phyloP scores from a whole-genome alignment of 306 rosid genomes.

The Castanea crenata region DNA sequence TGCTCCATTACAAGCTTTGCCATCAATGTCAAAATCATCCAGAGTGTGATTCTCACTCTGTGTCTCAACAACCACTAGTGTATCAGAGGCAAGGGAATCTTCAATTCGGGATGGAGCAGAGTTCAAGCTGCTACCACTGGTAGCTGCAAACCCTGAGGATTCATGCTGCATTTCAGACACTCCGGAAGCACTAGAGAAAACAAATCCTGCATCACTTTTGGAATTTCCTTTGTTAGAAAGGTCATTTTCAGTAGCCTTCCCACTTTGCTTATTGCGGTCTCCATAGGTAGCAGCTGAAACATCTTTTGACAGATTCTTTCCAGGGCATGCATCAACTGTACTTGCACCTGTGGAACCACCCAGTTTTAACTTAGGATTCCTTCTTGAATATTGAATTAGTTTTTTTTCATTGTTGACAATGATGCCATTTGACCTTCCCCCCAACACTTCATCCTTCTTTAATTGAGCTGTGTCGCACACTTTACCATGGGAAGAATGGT shows the following conservation, averaged over 20 bases:
- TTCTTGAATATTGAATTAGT: slow-evolving; percentile 78
- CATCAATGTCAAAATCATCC: slow-evolving; percentile 28
- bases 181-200: slow-evolving; percentile 29
- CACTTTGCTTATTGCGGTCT: slow-evolving; percentile 29
- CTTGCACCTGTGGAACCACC: slow-evolving; percentile 33
- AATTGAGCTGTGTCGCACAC: slow-evolving; percentile 34
- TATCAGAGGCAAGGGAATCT: slow-evolving; percentile 19
- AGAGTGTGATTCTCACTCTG: slow-evolving; percentile 28
- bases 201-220: slow-evolving; percentile 30
- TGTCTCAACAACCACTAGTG: slow-evolving; percentile 20
- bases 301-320: slow-evolving; percentile 16
- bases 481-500: slow-evolving; percentile 29
- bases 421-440: slow-evolving; percentile 28
- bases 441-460: slow-evolving; percentile 44
- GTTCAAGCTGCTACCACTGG: slow-evolving; percentile 18
- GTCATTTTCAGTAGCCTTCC: slow-evolving; percentile 22
- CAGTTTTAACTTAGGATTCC: slow-evolving; percentile 61
- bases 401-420: slow-evolving; percentile 34
- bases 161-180: slow-evolving; percentile 40
- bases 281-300: slow-evolving; percentile 25
- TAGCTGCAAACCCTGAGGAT: slow-evolving; percentile 31
- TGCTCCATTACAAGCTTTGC: slow-evolving; percentile 26
- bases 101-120: slow-evolving; percentile 24
- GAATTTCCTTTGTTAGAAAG: slow-evolving; percentile 33
- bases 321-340: slow-evolving; percentile 24